Conservation (phyloP, 768 basidiomycete species). For the Kwoniella botswanensis region DNA sequence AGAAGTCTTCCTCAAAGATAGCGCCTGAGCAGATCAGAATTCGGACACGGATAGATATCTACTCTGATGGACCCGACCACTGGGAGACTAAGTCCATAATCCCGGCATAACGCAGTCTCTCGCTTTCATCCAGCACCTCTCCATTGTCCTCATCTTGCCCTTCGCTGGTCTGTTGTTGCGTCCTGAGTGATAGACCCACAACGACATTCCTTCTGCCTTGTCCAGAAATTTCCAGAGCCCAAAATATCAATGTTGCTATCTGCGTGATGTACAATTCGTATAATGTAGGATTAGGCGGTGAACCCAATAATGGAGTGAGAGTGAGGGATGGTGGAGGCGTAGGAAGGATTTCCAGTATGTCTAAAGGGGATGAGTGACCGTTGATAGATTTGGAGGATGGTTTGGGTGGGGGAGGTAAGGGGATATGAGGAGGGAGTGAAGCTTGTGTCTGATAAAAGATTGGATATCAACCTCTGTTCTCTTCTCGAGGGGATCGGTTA, state of each 20-base stretch:
- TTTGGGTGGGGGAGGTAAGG: conserved; percentile 19
- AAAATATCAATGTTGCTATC: conserved; percentile 83
- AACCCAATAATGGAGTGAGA: conserved; percentile 78
- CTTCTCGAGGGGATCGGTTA: too few relatives aligned
- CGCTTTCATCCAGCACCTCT: conserved; percentile 50
- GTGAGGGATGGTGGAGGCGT: conserved; percentile 67
- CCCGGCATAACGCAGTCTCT: conserved; percentile 60
- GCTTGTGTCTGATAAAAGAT: conserved; percentile 46
- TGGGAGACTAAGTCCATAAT: conserved; percentile 61
- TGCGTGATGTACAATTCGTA: conserved; percentile 84
- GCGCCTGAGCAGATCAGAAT: background rate
- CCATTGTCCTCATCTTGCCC: conserved; percentile 52
- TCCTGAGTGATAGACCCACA: conserved; percentile 71
- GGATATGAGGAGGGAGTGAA: conserved; percentile 39
- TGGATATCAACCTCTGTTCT: too few relatives aligned
- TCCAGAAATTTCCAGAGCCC: conserved; percentile 60
- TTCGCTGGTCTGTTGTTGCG: conserved; percentile 28
- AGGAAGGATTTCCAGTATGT: conserved; percentile 41
- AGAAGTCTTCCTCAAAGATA: too few relatives aligned
- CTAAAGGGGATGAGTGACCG: conserved; percentile 8
- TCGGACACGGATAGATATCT: background rate
- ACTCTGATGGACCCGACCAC: conserved; percentile 38
- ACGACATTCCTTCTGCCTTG: conserved; percentile 67
- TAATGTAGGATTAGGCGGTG: conserved; percentile 71
- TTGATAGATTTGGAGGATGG: conserved; percentile 9